Evolutionary conservation across 495 filamentous ascomycete species (phyloP), one percentile per base, ranked within the genome.

Genomic region (Amphirosellinia nigrospora): DNA sequence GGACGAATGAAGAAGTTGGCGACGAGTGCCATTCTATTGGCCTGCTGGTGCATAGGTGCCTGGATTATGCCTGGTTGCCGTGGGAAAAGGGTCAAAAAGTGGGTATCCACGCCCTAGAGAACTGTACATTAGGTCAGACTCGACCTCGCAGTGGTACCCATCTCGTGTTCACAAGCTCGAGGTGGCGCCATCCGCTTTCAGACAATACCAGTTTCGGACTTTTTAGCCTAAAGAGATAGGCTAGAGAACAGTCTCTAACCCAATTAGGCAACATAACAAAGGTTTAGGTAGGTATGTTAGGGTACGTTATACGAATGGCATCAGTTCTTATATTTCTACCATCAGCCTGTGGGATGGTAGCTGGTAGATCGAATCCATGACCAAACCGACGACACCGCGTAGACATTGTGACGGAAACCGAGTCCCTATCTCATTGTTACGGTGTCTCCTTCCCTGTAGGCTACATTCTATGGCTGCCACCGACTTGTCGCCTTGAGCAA

Each of bases 151-250:
- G 10, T 7, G 5, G 45, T 48, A 52, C 23, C 48, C 50, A 53
- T 30, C 50, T 53, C 50, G 50, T 53, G 50, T 53, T 53, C 50
- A 53, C 13, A 53, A 15, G 13, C 26, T 30, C 26, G 10, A n/a
- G 39, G 23, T 30, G 48, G 38, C 50, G 10, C 64, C 26, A 66
- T 66, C n/a, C 50, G n/a, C 50, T 66, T 66, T 43, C 48, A 38
- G 36, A 30, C 50, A 41, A 30, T 41, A 36, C 46, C 19, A 19
- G 21, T 39, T 55, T 66, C 34, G 48, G 32, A 26, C 11, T 2
- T 19, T 26, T 41, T 55, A 66, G 63, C 48, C 48, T 64, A 61
- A 45, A 63, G 9, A 5, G 4, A 58, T 15, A n/a, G 23, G 32
- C 60, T 32, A 63, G 15, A 28, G n/a, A 23, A 0, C 2, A 13